Percentiles rank a stretch among this genome's conserved stretches.
phyloP scores from a whole-genome alignment of 2,329 filamentous ascomycete species.

The Aspergillus ustus region DNA sequence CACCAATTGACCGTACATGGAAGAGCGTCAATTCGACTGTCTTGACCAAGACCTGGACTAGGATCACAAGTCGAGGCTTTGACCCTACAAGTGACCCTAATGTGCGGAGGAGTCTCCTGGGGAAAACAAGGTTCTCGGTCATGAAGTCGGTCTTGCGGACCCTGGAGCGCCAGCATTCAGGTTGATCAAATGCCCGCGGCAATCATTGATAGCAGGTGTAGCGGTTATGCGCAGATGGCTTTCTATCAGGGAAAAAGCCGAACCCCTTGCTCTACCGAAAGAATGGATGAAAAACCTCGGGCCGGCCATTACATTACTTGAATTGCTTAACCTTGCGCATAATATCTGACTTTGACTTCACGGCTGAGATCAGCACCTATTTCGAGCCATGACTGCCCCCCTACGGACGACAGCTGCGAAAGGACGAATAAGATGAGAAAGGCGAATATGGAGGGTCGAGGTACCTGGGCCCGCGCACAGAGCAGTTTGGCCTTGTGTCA shows the following conservation, averaged over 20 bases:
- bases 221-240: no score
- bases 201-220: no score
- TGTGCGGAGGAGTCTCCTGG: no score
- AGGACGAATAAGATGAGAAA: constrained; percentile 24
- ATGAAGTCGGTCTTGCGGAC: no score
- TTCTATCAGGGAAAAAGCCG: constrained; percentile 21
- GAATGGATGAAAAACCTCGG: constrained; percentile 40
- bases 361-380: constrained; percentile 29
- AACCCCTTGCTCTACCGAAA: constrained; percentile 31
- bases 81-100: no score
- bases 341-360: constrained; percentile 36
- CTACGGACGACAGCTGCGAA: constrained; percentile 32
- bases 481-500: constrained; percentile 38
- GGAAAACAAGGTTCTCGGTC: no score
- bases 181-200: no score
- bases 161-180: no score
- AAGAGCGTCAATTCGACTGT: no score
- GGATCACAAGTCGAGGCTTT: no score
- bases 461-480: constrained; percentile 35
- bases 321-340: constrained; percentile 39
- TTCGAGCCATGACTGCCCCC: constrained; percentile 30
- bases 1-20: neutral
- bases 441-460: constrained; percentile 25
- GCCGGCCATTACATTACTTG: constrained; percentile 37
- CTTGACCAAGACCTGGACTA: no score